Percentiles rank a stretch among this genome's conserved stretches.
These are phyloP conservation scores for Alternaria ethzedia DNA, from an alignment of 2,329 filamentous ascomycete species.

Conservation along the genomic window DNA sequence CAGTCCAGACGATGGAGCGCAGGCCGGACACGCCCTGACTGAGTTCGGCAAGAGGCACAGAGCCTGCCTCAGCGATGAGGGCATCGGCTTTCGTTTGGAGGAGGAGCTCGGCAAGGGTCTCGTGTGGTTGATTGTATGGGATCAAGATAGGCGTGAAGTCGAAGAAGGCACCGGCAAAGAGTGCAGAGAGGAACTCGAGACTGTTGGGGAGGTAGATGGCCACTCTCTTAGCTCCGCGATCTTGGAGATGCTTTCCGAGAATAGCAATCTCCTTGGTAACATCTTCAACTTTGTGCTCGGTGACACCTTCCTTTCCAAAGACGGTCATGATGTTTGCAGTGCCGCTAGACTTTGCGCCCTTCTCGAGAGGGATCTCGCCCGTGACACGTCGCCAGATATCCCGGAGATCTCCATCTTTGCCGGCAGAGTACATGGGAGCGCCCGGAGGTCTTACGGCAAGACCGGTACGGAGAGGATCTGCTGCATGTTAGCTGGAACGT, in stretches of 20 bases:
- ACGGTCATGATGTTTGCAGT: constrained; percentile 79
- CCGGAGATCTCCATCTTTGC: constrained; percentile 85
- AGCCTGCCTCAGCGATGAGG: constrained; percentile 82
- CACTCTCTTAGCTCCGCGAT: constrained; percentile 73
- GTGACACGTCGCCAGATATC: constrained; percentile 85
- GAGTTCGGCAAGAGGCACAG: constrained; percentile 79
- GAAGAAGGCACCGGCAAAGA: constrained; percentile 91
- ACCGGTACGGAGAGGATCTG: constrained; percentile 48
- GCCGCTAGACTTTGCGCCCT: constrained; percentile 68
- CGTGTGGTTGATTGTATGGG: constrained; percentile 77
- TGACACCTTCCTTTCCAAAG: constrained; percentile 73
- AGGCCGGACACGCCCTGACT: constrained; percentile 73
- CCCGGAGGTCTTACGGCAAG: constrained; percentile 79
- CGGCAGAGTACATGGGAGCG: constrained; percentile 80
- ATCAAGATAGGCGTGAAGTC: constrained; percentile 83
- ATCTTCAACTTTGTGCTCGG: constrained; percentile 73
- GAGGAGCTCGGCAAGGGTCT: constrained; percentile 74
- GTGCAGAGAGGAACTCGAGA: constrained; percentile 78
- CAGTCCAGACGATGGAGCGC: constrained; percentile 85
- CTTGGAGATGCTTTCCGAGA: constrained; percentile 77
- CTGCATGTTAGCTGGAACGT: constrained; percentile 22
- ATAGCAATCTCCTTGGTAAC: constrained; percentile 86
- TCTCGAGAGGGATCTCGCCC: constrained; percentile 67
- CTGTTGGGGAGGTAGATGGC: constrained; percentile 94
- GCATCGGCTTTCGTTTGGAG: constrained; percentile 77